Base-by-base conservation (phyloP, 2,329 filamentous ascomycete species). In the Clonostachys rhizophaga region DNA sequence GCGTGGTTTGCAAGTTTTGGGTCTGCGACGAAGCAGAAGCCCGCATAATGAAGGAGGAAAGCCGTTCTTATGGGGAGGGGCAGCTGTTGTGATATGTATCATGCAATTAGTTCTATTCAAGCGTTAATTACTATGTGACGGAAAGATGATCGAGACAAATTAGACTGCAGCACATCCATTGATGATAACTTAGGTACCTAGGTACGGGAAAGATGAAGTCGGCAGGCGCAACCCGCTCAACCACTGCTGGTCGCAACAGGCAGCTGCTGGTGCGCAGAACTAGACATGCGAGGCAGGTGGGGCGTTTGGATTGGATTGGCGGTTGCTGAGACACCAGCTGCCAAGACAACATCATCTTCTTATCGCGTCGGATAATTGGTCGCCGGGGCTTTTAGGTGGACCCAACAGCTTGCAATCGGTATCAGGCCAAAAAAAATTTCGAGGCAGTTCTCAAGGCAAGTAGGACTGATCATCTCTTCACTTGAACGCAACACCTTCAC, bases 301-400 rank as follows among this genome's bases (percentile, higher is more conserved):
- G 24, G 24, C 24, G 36, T 39, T 18, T 39, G 13, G 40, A 33
- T 33, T n/a, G 43, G 33, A 13, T 13, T 24, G 52, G 50, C 53
- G 42, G 51, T 65, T 65, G 60, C 61, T 59, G 55, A 60, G 63
- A 64, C 63, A 66, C 59, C 59, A 50, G 51, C 49, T 18, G 49
- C 50, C 45, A 53, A 49, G 24, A 43, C 13, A 2, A 49, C 61
- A 66, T 66, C 61, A 60, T 47, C 1, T 1, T 13, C 52, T 61
- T 67, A 67, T 66, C 65, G 55, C 44, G 0, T 1, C 1, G 2
- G n/a, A 0, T 40, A n/a, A 67, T 61, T 67, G 59, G 64, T 10
- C 39, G 18, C 10, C 34, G 6, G 9, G 17, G 12, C 17, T 39
- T 39, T 18, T 39, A 14, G 36, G 36, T 18, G 36, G 36, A 8